Evolutionary conservation across 2,329 filamentous ascomycete species (phyloP).

Genomic region (Colletotrichum coccodes): DNA sequence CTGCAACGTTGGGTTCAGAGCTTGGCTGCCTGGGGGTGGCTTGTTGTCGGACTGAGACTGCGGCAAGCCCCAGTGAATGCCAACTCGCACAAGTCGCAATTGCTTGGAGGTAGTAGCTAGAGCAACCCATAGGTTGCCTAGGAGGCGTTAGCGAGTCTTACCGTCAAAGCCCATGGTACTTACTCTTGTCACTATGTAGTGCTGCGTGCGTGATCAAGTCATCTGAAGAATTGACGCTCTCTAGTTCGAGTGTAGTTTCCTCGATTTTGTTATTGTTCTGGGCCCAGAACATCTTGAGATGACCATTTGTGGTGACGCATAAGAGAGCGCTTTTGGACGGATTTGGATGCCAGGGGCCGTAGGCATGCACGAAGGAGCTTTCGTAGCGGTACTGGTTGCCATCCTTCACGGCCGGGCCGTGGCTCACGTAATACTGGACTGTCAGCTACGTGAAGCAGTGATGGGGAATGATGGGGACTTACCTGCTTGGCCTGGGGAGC

Average conservation of each 20-base stretch:
- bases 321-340: constrained; percentile 78
- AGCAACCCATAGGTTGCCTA: constrained; percentile 46
- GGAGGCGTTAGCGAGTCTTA: background rate
- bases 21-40: constrained; percentile 54
- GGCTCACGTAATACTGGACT: constrained; percentile 53
- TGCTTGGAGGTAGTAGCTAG: constrained; percentile 77
- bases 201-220: constrained; percentile 85
- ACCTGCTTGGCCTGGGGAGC: constrained; percentile 57
- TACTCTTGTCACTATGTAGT: constrained; percentile 79
- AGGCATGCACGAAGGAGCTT: constrained; percentile 70
- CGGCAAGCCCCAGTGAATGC: constrained; percentile 77
- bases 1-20: constrained; percentile 62
- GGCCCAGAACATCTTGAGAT: constrained; percentile 80
- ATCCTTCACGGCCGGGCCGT: constrained; percentile 73
- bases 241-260: constrained; percentile 78
- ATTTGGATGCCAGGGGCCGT: constrained; percentile 79
- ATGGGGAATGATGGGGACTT: constrained; percentile 31
- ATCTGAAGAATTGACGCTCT: constrained; percentile 76
- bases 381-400: constrained; percentile 76
- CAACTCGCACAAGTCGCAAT: constrained; percentile 78
- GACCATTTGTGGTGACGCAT: constrained; percentile 78
- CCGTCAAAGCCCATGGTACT: constrained; percentile 36
- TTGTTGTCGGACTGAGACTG: constrained; percentile 62
- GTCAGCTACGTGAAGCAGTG: background rate
- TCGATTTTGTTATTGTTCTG: constrained; percentile 78